phyloP scores from a whole-genome alignment of 1,139 yeast species.

The Geotrichum siamense region DNA sequence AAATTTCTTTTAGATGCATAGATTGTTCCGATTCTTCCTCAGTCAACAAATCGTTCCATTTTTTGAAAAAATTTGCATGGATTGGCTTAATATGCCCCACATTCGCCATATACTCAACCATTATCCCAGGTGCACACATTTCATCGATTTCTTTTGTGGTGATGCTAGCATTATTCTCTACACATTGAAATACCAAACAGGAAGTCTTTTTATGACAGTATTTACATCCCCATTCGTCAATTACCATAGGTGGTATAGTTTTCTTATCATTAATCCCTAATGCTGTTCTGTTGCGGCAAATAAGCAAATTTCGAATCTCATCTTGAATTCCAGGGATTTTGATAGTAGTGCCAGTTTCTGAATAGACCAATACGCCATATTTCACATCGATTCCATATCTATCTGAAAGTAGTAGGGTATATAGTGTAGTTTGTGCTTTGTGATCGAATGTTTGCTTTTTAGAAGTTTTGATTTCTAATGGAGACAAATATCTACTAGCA shows the following conservation, averaged over 20 bases:
- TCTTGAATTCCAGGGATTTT: conserved; percentile 37
- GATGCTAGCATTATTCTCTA: conserved; percentile 47
- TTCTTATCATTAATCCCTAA: conserved; percentile 42
- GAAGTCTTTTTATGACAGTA: conserved; percentile 52
- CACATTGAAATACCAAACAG: conserved; percentile 42
- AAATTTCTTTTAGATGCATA: conserved; percentile 53
- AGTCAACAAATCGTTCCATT: conserved; percentile 67
- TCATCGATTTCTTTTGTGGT: conserved; percentile 26
- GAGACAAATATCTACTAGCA: conserved; percentile 41
- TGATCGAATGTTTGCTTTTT: conserved; percentile 54
- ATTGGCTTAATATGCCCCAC: conserved; percentile 7
- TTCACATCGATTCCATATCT: conserved; percentile 62
- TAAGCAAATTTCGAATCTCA: conserved; percentile 58
- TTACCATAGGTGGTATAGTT: conserved; percentile 52
- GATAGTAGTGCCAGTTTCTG: conserved; percentile 52
- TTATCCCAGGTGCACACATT: conserved; percentile 5
- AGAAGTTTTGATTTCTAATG: conserved; percentile 89
- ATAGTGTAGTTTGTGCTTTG: conserved; percentile 83
- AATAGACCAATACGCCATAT: conserved; percentile 65
- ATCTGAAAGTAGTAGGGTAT: conserved; percentile 71
- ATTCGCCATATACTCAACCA: conserved; percentile 5
- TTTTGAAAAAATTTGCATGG: conserved; percentile 44
- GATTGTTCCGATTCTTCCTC: conserved; percentile 62
- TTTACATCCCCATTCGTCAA: conserved; percentile 52
- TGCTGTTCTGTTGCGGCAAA: conserved; percentile 66